These are phyloP conservation scores for Cryptosporidium muris DNA, from an alignment of 169 alveolate genomes.

Conservation along the genomic window DNA sequence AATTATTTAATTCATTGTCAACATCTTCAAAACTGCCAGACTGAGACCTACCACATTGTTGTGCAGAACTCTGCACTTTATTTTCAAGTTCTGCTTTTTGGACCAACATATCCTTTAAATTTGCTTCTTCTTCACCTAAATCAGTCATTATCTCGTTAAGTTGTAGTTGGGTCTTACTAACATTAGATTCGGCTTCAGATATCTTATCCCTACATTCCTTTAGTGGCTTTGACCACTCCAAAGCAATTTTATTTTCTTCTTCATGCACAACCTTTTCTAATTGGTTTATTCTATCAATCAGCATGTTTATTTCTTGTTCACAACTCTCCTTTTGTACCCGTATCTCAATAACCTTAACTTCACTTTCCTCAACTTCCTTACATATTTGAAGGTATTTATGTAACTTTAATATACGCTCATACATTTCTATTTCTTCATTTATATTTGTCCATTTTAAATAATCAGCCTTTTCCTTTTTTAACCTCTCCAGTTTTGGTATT, in stretches of 20 bases:
- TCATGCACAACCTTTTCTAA: conserved; percentile 38
- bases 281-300: neutral
- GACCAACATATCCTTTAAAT: neutral
- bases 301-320: conserved; percentile 60
- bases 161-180: conserved; percentile 51
- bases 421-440: conserved; percentile 69
- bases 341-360: conserved; percentile 74
- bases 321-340: conserved; percentile 74
- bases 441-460: conserved; percentile 70
- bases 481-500: conserved; percentile 87
- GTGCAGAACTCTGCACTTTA: neutral
- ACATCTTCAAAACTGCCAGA: conserved; percentile 68
- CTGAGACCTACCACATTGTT: conserved; percentile 71
- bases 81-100: conserved; percentile 19
- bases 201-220: conserved; percentile 34
- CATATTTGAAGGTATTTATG: conserved; percentile 72
- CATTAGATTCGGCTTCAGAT: conserved; percentile 39
- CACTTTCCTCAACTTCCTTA: conserved; percentile 68
- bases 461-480: conserved; percentile 83
- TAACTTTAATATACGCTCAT: conserved; percentile 39
- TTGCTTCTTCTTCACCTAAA: conserved; percentile 35
- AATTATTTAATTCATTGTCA: conserved; percentile 14
- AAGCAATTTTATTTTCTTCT: conserved; percentile 38
- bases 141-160: conserved; percentile 31
- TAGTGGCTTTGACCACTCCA: conserved; percentile 61